phyloP scores from a whole-genome alignment of 306 rosid genomes.

The Medicago lupulina region DNA sequence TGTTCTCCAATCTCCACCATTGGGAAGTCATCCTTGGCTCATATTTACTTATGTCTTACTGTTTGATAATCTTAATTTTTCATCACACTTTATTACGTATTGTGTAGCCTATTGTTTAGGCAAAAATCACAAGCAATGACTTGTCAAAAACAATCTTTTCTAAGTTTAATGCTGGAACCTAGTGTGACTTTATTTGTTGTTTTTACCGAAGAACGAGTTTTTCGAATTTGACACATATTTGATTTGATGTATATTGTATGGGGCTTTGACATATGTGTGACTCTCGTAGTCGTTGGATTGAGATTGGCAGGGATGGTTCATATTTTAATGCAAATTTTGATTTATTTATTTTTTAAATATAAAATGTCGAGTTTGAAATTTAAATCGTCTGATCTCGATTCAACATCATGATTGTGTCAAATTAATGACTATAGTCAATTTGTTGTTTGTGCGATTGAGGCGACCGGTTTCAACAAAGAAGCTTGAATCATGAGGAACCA shows the following conservation, averaged over 20 bases:
- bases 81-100: constrained; percentile 19
- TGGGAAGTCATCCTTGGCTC: constrained; percentile 91
- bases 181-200: constrained; percentile 1
- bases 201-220: neutral
- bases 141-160: constrained; percentile 26
- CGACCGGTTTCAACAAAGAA: no score
- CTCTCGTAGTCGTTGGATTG: no score
- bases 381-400: no score
- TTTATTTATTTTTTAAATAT: no score
- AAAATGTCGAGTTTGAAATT: no score
- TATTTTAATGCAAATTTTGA: no score
- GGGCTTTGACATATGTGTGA: neutral
- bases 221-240: neutral
- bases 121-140: constrained; percentile 16
- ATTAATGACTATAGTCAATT: no score
- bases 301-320: no score
- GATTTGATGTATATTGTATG: neutral
- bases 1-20: constrained; percentile 25
- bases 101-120: constrained; percentile 37
- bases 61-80: constrained; percentile 34
- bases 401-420: no score
- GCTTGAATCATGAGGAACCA: no score
- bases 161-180: constrained; percentile 18
- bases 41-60: constrained; percentile 22
- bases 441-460: no score